phyloP scores from a whole-genome alignment of 495 filamentous ascomycete genomes.

The Aspergillus cristatus region DNA sequence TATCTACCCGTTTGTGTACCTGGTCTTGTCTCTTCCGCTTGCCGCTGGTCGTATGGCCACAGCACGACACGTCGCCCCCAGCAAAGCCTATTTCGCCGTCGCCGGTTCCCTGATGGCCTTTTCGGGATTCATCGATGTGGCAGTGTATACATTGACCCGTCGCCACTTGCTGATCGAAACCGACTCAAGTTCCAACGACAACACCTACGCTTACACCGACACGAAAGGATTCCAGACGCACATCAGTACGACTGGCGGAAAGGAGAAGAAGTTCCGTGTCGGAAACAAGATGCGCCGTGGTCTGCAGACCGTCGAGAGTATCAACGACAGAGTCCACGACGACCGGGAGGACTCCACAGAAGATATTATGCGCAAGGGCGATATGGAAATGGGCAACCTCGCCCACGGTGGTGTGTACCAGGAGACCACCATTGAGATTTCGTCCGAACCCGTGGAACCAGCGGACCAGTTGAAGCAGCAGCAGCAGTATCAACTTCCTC shows the following conservation, averaged over 20 bases:
- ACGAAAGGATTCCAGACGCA: constrained; percentile 20
- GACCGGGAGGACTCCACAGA: constrained; percentile 27
- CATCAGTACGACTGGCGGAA: constrained; percentile 16
- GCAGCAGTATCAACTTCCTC: too few species aligned
- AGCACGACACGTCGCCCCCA: constrained; percentile 41
- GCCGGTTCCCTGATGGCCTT: constrained; percentile 61
- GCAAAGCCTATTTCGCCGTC: constrained; percentile 50
- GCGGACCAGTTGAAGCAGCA: not conserved
- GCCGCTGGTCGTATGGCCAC: constrained; percentile 58
- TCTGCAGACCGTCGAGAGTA: constrained; percentile 2
- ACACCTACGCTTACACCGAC: constrained; percentile 13
- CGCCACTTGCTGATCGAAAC: constrained; percentile 30
- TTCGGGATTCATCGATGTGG: constrained; percentile 62
- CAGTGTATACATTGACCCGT: constrained; percentile 52
- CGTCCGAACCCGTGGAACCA: constrained; percentile 22
- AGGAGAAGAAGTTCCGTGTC: constrained; percentile 12
- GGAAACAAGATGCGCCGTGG: constrained; percentile 18
- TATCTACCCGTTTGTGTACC: constrained; percentile 63
- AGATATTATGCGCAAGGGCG: constrained; percentile 27
- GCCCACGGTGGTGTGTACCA: constrained; percentile 30
- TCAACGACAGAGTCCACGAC: constrained; percentile 16
- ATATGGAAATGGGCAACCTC: constrained; percentile 23
- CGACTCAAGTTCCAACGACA: constrained; percentile 25
- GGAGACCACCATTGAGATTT: constrained; percentile 34
- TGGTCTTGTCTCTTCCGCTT: constrained; percentile 59